Evolutionary conservation across 1,284 basidiomycete species (phyloP), one percentile per base, ranked within the genome.

Genomic region (Cystobasidiaceae sp.): DNA sequence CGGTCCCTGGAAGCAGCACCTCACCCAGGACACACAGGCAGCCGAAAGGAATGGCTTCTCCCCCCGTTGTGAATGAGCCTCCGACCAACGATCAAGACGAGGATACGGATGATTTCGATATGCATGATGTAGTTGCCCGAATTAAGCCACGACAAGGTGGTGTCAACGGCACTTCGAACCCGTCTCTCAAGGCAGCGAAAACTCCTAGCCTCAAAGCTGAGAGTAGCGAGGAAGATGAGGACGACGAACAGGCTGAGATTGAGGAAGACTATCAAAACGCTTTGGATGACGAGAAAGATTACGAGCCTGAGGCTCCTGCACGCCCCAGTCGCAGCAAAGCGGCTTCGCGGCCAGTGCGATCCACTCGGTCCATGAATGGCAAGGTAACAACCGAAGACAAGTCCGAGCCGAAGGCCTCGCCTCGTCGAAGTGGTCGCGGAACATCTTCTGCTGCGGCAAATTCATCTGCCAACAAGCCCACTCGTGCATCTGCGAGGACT

Each of bases 261-360:
- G 60, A 62, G 50, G 50, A 25, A 23, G 60, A 51, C n/a, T 62
- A 62, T 32, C 39, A 48, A 28, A 50, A 62, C 15, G 23, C 32
- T 5, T n/a, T n/a, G n/a, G n/a, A n/a, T n/a, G n/a, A n/a, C n/a
- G n/a, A n/a, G n/a, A n/a, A n/a, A n/a, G n/a, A n/a, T n/a, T n/a
- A n/a, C n/a, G n/a, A n/a, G n/a, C n/a, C n/a, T n/a, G n/a, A n/a
- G n/a, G n/a, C n/a, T n/a, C n/a, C n/a, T n/a, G n/a, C n/a, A n/a
- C n/a, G n/a, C n/a, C n/a, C n/a, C n/a, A n/a, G n/a, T n/a, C n/a
- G n/a, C n/a, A n/a, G n/a, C n/a, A n/a, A n/a, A n/a, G n/a, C n/a
- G n/a, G n/a, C n/a, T n/a, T n/a, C n/a, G n/a, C n/a, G n/a, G n/a
- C n/a, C n/a, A n/a, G n/a, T n/a, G n/a, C n/a, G n/a, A n/a, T n/a